Evolutionary conservation across 2,329 filamentous ascomycete genomes (phyloP), one percentile per base, ranked within the genome.

Genomic region (Ophiocordyceps sinensis): DNA sequence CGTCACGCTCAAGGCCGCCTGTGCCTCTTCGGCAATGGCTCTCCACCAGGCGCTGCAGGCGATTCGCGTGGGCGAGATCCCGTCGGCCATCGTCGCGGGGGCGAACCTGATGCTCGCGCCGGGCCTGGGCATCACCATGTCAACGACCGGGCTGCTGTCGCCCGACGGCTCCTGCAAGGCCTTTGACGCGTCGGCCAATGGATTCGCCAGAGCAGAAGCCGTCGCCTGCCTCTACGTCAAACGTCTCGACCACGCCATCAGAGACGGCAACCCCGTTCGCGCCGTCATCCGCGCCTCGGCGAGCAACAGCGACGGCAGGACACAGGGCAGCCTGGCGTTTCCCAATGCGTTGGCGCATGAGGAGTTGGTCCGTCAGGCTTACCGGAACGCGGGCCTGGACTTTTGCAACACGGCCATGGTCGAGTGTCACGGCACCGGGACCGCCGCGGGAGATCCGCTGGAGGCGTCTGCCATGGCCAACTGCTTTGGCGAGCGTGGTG

Each of bases 141-240:
- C 32, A 2, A 37, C 44, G 3, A 38, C 41, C 12, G n/a, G n/a
- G n/a, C 39, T 47, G 7, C 38, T 50, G 4, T 44, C 43, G 1
- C 50, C 56, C 2, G 49, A 54, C 4, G 51, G 57, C 21, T 37
- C 38, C 9, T 60, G 49, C 23, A 51, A 47, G 30, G 51, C 50
- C 10, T 62, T 56, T 29, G 56, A 59, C 31, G 37, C 46, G 17
- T 44, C 52, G 0, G 58, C 53, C 1, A 49, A 58, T 44, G 64
- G 70, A 3, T 71, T 70, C 47, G 62, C 54, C 2, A 55, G 66
- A 19, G 64, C 64, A 7, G 66, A 71, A 44, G 53, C 58, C 12
- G 39, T 71, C 15, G 37, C 35, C 30, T 41, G 43, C 11, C 11
- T 50, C 3, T 40, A 66, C 2, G 42, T 71, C 4, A 71, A 71